phyloP scores from a whole-genome alignment of 306 rosid species.

The Astragalus membranaceus region DNA sequence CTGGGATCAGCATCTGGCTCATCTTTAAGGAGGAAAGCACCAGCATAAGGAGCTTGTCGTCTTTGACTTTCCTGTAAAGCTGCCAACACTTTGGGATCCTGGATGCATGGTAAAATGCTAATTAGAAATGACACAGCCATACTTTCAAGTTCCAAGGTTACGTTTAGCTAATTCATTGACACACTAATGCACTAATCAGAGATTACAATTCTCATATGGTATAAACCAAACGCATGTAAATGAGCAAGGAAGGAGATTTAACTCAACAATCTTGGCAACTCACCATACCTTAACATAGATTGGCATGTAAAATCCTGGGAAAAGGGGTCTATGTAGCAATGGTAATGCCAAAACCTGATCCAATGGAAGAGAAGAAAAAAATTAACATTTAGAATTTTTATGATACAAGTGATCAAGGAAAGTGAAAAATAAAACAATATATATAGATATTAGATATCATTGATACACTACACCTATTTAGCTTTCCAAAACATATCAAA shows the following conservation, averaged over 20 bases:
- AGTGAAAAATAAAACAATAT: background rate
- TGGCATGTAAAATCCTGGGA: constrained; percentile 99
- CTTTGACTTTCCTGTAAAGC: constrained; percentile 89
- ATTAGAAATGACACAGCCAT: constrained; percentile 6
- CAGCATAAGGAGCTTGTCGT: constrained; percentile 98
- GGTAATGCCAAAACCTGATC: constrained; percentile 95
- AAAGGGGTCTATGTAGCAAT: constrained; percentile 89
- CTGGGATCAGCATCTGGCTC: constrained; percentile 80
- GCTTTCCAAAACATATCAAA: background rate
- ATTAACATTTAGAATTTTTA: background rate
- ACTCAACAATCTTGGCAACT: constrained; percentile 3
- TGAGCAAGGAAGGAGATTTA: background rate
- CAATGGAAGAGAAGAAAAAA: background rate
- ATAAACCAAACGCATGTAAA: constrained; percentile 3
- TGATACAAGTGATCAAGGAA: background rate
- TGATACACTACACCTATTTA: background rate
- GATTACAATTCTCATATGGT: background rate
- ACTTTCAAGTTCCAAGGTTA: background rate
- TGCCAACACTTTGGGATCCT: constrained; percentile 88
- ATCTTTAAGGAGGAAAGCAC: constrained; percentile 92
- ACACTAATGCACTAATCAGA: constrained; percentile 1
- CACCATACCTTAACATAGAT: constrained; percentile 78
- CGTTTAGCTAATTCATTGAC: background rate
- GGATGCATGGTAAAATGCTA: constrained; percentile 23
- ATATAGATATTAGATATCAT: background rate